Percentiles rank a stretch among this genome's conserved stretches.
These are phyloP conservation scores for Aspergillus jensenii DNA, from an alignment of 2,329 filamentous ascomycete species.

Conservation along the genomic window DNA sequence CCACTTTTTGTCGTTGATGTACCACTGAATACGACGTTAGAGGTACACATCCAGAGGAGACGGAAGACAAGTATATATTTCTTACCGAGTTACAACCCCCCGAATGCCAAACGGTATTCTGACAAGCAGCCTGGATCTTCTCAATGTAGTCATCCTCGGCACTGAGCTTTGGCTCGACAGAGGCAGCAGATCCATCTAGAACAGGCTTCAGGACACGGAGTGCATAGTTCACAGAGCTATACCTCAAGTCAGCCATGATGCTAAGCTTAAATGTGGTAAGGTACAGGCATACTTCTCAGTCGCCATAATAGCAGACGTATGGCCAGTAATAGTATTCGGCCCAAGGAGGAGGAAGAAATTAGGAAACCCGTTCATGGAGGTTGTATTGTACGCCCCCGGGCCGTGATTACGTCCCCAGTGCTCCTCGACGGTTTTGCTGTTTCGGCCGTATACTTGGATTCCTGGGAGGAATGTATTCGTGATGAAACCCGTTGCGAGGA, in stretches of 20 bases:
- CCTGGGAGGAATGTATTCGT: slow-evolving; percentile 1
- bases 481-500: slow-evolving; percentile 9
- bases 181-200: slow-evolving; percentile 42
- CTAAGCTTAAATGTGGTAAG: not conserved
- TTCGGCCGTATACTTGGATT: not conserved
- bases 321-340: slow-evolving; percentile 25
- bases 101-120: slow-evolving; percentile 47
- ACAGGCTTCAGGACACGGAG: slow-evolving; percentile 59
- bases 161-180: slow-evolving; percentile 47
- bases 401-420: slow-evolving; percentile 25
- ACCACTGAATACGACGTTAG: slow-evolving; percentile 14
- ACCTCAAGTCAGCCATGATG: not conserved
- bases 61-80: too few relatives aligned
- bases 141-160: slow-evolving; percentile 47
- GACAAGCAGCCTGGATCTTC: slow-evolving; percentile 47
- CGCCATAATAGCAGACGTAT: slow-evolving; percentile 57
- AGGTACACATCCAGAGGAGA: too few relatives aligned
- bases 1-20: slow-evolving; percentile 26
- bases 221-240: slow-evolving; percentile 54
- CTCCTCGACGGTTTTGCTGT: not conserved
- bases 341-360: slow-evolving; percentile 6
- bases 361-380: not conserved
- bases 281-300: slow-evolving; percentile 51
- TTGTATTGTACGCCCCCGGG: slow-evolving; percentile 7
- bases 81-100: slow-evolving; percentile 28